Conservation (phyloP, 2,329 filamentous ascomycete species). For the Fusarium veterinarium region DNA sequence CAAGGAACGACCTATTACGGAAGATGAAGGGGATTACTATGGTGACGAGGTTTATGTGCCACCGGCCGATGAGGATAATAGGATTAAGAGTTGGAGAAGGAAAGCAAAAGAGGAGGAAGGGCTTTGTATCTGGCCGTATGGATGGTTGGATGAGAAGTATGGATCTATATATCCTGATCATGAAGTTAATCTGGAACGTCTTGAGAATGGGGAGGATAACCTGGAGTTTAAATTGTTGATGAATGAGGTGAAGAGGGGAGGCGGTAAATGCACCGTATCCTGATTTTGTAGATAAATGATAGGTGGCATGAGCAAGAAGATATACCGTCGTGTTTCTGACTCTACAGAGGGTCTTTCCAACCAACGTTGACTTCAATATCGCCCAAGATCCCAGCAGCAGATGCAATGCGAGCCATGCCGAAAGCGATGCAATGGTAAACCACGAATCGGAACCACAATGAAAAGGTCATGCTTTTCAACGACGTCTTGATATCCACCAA, state of each 20-base stretch:
- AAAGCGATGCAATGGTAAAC: neutral
- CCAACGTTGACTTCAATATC: neutral
- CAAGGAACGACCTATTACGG: neutral
- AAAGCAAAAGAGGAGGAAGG: neutral
- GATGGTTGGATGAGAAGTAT: neutral
- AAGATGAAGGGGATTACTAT: neutral
- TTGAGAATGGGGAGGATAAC: conserved; percentile 1
- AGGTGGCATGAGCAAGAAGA: neutral
- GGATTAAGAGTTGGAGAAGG: neutral
- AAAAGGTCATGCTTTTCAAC: neutral
- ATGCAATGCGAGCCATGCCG: neutral
- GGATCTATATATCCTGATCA: neutral
- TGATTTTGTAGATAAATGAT: neutral
- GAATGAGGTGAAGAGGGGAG: neutral
- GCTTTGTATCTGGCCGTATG: conserved; percentile 16
- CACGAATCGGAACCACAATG: neutral
- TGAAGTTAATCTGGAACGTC: neutral
- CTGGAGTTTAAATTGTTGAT: neutral
- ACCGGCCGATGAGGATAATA: neutral
- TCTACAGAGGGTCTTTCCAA: neutral
- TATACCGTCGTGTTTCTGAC: neutral
- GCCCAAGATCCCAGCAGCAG: neutral
- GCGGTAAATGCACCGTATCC: neutral
- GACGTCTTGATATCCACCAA: neutral
- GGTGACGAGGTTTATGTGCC: neutral